Evolutionary conservation across 2,329 filamentous ascomycete species (phyloP).

Genomic region (Lachnellula arida): DNA sequence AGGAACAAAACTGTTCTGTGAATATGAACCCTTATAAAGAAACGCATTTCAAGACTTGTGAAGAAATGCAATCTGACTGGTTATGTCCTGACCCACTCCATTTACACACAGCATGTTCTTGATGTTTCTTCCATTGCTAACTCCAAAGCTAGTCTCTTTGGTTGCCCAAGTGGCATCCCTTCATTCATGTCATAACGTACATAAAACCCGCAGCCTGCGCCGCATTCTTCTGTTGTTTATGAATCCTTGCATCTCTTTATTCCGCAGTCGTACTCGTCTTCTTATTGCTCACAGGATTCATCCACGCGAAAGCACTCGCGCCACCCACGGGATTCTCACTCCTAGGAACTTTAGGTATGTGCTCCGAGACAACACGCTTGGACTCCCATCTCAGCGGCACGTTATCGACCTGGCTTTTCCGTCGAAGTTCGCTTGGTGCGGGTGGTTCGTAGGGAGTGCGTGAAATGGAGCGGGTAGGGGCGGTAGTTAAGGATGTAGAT

Average conservation of each 20-base stretch:
- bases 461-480: conserved; percentile 45
- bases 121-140: too few relatives aligned
- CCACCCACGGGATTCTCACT: conserved; percentile 80
- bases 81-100: too few relatives aligned
- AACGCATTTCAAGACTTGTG: too few relatives aligned
- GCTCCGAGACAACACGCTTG: conserved; percentile 42
- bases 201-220: too few relatives aligned
- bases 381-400: conserved; percentile 44
- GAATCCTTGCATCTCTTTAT: not conserved
- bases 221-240: too few relatives aligned
- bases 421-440: conserved; percentile 46
- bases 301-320: conserved; percentile 92
- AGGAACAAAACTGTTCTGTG: too few relatives aligned
- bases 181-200: too few relatives aligned
- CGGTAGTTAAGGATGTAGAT: conserved; percentile 44
- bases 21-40: too few relatives aligned
- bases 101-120: too few relatives aligned
- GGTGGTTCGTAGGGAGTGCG: conserved; percentile 49
- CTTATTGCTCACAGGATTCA: conserved; percentile 56
- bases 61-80: too few relatives aligned
- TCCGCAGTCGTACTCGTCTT: conserved; percentile 19
- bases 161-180: too few relatives aligned
- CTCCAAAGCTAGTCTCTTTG: too few relatives aligned
- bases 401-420: conserved; percentile 46
- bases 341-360: conserved; percentile 40